A percentile compares a stretch with the other conserved stretches of the same genome.
These are phyloP conservation scores for Athelia sp. DNA, from an alignment of 1,284 basidiomycete genomes.

Conservation along the genomic window DNA sequence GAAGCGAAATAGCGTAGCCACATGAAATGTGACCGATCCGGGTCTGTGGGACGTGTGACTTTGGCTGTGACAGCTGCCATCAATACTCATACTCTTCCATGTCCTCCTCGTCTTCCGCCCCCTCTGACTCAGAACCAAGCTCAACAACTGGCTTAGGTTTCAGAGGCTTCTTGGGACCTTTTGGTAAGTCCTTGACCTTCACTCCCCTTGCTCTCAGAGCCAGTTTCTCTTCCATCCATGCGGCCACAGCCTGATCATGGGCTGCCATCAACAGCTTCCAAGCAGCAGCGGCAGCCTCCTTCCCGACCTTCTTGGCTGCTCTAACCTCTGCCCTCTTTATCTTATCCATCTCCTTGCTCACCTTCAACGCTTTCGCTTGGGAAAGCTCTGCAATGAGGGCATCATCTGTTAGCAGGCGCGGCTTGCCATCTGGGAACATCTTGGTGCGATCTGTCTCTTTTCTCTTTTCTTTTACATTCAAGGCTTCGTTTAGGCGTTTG, in stretches of 20 bases:
- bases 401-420: neutral
- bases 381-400: neutral
- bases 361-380: neutral
- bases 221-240: constrained; percentile 11
- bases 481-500: constrained; percentile 14
- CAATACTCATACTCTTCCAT: neutral
- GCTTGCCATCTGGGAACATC: neutral
- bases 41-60: neutral
- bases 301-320: constrained; percentile 9
- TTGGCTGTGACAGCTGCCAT: neutral
- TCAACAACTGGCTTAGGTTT: constrained; percentile 12
- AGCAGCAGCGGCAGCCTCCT: constrained; percentile 8
- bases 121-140: neutral
- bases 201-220: constrained; percentile 6
- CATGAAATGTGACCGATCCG: neutral
- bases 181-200: constrained; percentile 12
- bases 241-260: constrained; percentile 7
- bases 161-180: constrained; percentile 6
- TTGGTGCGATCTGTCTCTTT: constrained; percentile 1
- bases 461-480: constrained; percentile 14
- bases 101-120: neutral
- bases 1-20: neutral
- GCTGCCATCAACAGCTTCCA: constrained; percentile 11
- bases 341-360: constrained; percentile 7
- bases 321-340: constrained; percentile 4